phyloP scores from a whole-genome alignment of 164 flowering plant genomes.

The Chimonanthus salicifolius region DNA sequence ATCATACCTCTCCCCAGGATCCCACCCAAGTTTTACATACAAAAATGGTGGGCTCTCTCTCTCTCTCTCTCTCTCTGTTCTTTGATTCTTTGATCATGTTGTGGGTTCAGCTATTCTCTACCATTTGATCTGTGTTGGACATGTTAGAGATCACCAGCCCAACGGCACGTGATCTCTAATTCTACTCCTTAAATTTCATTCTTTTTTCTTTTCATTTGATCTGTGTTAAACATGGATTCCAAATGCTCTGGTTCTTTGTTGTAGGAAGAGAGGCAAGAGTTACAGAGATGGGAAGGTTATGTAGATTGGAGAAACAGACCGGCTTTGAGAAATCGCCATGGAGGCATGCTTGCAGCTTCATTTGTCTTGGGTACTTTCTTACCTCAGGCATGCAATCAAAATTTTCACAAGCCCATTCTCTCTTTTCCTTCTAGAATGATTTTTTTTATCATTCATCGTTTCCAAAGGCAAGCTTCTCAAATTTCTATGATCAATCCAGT shows the following conservation, averaged over 20 bases:
- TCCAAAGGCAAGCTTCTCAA: too few species aligned
- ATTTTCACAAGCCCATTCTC: background rate
- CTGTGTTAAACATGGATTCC: too few species aligned
- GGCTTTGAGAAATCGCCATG: conserved; percentile 62
- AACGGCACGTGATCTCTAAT: background rate
- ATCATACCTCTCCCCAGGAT: conserved; percentile 17
- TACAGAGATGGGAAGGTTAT: conserved; percentile 53
- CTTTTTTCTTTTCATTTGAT: background rate
- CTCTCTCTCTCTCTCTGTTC: background rate
- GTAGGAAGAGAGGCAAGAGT: conserved; percentile 37
- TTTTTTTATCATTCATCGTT: background rate
- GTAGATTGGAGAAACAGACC: conserved; percentile 69
- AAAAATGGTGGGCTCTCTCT: conserved; percentile 37
- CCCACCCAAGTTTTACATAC: conserved; percentile 12
- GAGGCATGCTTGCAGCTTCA: conserved; percentile 75
- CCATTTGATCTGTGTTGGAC: background rate
- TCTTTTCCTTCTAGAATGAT: background rate
- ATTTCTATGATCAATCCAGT: background rate
- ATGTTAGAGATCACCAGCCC: background rate
- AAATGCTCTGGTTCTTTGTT: background rate
- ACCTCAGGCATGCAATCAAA: background rate
- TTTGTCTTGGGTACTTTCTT: conserved; percentile 50
- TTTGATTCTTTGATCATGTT: background rate
- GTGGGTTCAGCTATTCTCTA: background rate
- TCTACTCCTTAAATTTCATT: background rate